These are phyloP conservation scores for Cladosporium austrohemisphaericum DNA, from an alignment of 2,329 filamentous ascomycete species.

Conservation along the genomic window DNA sequence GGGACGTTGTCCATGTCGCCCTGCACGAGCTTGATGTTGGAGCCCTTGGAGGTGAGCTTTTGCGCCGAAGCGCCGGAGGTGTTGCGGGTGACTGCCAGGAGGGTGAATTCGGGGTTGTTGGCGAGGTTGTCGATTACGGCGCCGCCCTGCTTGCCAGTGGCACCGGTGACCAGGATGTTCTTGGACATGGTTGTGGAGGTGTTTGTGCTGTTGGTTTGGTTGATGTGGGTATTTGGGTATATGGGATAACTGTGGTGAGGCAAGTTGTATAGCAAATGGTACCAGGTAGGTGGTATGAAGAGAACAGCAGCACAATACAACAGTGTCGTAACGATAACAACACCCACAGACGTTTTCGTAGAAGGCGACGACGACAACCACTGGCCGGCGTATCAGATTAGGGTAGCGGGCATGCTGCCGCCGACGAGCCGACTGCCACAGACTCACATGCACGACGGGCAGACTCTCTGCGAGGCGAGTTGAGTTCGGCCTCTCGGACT, in stretches of 20 bases:
- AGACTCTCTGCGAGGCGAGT: too few species aligned
- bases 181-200: constrained; percentile 30
- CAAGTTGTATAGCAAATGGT: neutral
- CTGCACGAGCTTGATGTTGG: constrained; percentile 51
- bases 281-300: neutral
- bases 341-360: constrained; percentile 4
- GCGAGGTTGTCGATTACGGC: constrained; percentile 40
- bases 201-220: neutral
- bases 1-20: constrained; percentile 52
- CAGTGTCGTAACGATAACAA: constrained; percentile 2
- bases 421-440: too few species aligned
- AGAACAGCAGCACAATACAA: neutral
- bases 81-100: constrained; percentile 57
- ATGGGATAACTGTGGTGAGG: neutral
- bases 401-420: too few species aligned
- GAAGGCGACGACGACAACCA: too few species aligned
- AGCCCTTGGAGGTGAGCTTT: constrained; percentile 42
- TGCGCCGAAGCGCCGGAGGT: constrained; percentile 47
- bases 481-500: constrained; percentile 14
- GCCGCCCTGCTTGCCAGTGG: constrained; percentile 46
- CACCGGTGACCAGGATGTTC: constrained; percentile 43
- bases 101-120: constrained; percentile 40
- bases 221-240: neutral
- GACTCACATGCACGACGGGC: too few species aligned
- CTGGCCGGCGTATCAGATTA: too few species aligned